Base-by-base conservation (phyloP, 371 early-diverging fungal species). In the Thermomucor indicae-seudaticae region DNA sequence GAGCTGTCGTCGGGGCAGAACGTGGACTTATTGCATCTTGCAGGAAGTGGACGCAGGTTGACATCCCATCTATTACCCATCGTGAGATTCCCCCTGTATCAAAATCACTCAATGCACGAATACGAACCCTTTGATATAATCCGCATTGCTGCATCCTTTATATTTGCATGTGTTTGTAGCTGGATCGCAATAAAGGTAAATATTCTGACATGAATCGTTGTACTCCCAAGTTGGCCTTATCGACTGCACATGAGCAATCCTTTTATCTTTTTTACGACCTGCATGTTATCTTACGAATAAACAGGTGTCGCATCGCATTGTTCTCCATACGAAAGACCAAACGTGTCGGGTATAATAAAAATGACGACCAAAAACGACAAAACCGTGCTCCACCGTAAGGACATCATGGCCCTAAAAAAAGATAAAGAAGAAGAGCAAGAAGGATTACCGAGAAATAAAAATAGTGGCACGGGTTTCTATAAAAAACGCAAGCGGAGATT, bases 1-100 rank as follows among this genome's bases (percentile, higher is more conserved):
- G 68, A 72, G 16, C 49, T 51, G 31, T 58, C 65, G 32, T 75
- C 76, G 19, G 76, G 76, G 40, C 76, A 75, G 31, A 49, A 75
- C 3, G 59, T 62, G 8, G 49, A 34, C 2, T 19, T 41, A 24
- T 38, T 35, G 40, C 76, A 75, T 53, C 76, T 46, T 20, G 23
- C 34, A 23, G 72, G 76, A 19, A 64, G 54, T 4, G 52, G 43
- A 24, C 60, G 65, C 8, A 64, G 27, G 19, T 30, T 14, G 10
- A 51, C 14, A 47, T 67, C 60, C 76, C 72, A 70, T 20, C 70
- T 69, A 48, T n/a, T n/a, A n/a, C n/a, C n/a, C n/a, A n/a, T n/a
- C n/a, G n/a, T n/a, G 32, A 20, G 17, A 47, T 20, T 7, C 22
- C 14, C 19, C 6, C 17, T 20, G 29, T 34, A 31, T 34, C 28